Conservation (phyloP, 2,329 filamentous ascomycete species). For the Sclerotinia nivalis region DNA sequence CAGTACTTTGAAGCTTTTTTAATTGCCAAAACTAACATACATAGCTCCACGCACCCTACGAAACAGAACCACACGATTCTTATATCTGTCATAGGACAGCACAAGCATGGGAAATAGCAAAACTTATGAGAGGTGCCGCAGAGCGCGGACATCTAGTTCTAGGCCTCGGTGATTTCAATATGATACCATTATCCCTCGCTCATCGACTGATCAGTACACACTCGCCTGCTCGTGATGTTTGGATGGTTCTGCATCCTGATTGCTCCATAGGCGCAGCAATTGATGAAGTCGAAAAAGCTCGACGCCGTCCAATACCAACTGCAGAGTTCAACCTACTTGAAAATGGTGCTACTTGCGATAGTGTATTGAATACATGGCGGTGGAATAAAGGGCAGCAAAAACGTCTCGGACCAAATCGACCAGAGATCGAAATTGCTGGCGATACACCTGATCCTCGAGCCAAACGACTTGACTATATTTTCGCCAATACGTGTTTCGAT, state of each 20-base stretch:
- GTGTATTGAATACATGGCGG: slow-evolving; percentile 86
- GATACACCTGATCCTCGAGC: slow-evolving; percentile 69
- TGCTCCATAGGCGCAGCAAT: slow-evolving; percentile 75
- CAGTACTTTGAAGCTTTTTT: slow-evolving; percentile 38
- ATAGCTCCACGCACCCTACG: slow-evolving; percentile 80
- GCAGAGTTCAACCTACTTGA: slow-evolving; percentile 74
- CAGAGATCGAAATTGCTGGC: slow-evolving; percentile 61
- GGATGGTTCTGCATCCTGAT: slow-evolving; percentile 80
- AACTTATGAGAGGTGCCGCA: slow-evolving; percentile 78
- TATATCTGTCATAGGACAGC: slow-evolving; percentile 89
- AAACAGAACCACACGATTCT: slow-evolving; percentile 73
- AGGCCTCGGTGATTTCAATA: slow-evolving; percentile 93
- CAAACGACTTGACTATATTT: slow-evolving; percentile 95
- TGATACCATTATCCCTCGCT: slow-evolving; percentile 82
- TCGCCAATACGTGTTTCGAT: slow-evolving; percentile 62
- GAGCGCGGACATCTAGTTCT: slow-evolving; percentile 82
- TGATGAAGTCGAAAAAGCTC: slow-evolving; percentile 65
- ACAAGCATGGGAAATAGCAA: slow-evolving; percentile 93
- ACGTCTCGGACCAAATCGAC: slow-evolving; percentile 62
- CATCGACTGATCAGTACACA: slow-evolving; percentile 80
- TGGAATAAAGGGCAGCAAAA: slow-evolving; percentile 75
- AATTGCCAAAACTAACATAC: slow-evolving; percentile 44
- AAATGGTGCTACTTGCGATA: slow-evolving; percentile 88
- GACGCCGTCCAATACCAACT: slow-evolving; percentile 68
- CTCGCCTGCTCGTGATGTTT: slow-evolving; percentile 76